phyloP scores from a whole-genome alignment of 148 eudicot genomes.

The Fagopyrum esculentum region DNA sequence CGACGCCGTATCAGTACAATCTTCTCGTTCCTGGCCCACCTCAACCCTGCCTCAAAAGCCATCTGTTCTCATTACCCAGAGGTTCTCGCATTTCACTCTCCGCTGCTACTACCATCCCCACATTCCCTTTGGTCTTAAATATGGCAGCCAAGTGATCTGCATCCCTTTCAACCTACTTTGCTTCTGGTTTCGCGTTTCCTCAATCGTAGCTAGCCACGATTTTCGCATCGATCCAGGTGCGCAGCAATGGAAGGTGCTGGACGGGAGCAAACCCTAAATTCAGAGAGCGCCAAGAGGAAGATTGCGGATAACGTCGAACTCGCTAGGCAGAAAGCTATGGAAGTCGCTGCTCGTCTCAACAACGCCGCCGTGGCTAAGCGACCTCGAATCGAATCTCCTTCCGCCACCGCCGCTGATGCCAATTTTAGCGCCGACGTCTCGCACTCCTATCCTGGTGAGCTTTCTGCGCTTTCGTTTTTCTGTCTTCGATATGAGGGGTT shows the following conservation, averaged over 20 bases:
- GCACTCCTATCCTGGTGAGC: conserved; percentile 18
- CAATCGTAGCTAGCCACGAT: background rate
- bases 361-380: conserved; percentile 26
- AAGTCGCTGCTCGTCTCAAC: conserved; percentile 34
- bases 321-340: conserved; percentile 37
- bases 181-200: background rate
- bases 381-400: conserved; percentile 19
- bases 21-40: too few species aligned
- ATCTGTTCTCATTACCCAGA: too few species aligned
- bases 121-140: background rate
- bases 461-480: background rate
- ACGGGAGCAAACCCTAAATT: conserved; percentile 4
- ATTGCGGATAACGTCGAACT: conserved; percentile 31
- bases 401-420: conserved; percentile 7
- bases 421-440: conserved; percentile 4
- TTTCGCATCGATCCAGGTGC: background rate
- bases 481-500: background rate
- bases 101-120: too few species aligned
- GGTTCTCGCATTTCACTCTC: too few species aligned
- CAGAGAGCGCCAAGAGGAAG: conserved; percentile 30
- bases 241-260: conserved; percentile 12
- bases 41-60: too few species aligned
- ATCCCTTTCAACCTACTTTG: background rate
- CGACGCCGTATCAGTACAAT: too few species aligned
- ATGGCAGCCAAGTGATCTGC: background rate